Conservation (phyloP, 345 rosid genomes). For the Arabidopsis suecica region DNA sequence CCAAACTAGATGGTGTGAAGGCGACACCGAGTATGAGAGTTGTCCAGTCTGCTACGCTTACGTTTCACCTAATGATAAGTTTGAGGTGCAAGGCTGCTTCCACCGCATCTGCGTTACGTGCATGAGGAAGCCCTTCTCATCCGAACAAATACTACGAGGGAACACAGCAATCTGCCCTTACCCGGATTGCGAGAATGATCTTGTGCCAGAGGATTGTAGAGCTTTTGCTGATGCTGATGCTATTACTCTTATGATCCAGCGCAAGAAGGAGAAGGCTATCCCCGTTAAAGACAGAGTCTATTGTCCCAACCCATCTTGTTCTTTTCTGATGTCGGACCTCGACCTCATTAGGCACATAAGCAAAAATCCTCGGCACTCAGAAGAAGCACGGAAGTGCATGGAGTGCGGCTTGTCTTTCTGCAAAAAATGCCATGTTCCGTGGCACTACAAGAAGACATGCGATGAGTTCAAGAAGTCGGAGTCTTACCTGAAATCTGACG, state of each 20-base stretch:
- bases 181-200: not conserved
- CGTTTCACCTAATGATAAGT: not conserved
- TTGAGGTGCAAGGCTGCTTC: not conserved
- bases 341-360: no score
- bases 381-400: not conserved
- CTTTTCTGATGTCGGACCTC: not conserved
- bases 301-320: not conserved
- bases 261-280: not conserved
- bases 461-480: conserved; percentile 1
- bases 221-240: not conserved
- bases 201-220: conserved; percentile 4
- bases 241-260: not conserved
- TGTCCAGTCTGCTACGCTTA: not conserved
- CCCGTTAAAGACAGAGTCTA: not conserved
- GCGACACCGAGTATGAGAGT: not conserved
- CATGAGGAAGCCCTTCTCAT: not conserved
- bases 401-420: not conserved
- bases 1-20: not conserved
- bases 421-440: not conserved
- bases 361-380: not conserved
- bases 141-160: not conserved
- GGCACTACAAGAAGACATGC: not conserved
- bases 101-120: not conserved
- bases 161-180: not conserved
- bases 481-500: not conserved